Evolutionary conservation across 345 rosid species (phyloP).

Genomic region (Populus nigra): DNA sequence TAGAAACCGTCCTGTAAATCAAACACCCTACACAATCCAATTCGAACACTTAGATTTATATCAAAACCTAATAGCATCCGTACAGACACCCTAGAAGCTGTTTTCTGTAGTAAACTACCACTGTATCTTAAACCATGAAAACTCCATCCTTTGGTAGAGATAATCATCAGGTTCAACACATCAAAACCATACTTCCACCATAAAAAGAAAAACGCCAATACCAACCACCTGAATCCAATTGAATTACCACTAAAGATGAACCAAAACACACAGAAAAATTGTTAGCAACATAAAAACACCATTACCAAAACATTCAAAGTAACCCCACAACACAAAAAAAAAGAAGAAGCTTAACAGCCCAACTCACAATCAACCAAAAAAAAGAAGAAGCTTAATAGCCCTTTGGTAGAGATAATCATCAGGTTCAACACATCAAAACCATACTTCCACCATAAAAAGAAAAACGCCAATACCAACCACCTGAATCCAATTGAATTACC

Average conservation of each 20-base stretch:
- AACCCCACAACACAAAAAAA: conserved; percentile 3
- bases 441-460: no score
- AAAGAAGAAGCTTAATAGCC: no score
- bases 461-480: no score
- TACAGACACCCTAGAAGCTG: not conserved
- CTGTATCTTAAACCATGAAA: not conserved
- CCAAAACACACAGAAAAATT: not conserved
- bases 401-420: no score
- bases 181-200: not conserved
- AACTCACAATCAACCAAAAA: no score
- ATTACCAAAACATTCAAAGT: not conserved
- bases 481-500: no score
- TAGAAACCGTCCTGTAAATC: not conserved
- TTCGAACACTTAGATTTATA: not conserved
- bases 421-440: no score
- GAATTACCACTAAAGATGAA: not conserved
- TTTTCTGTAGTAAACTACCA: not conserved
- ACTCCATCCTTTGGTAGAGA: not conserved
- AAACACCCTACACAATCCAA: not conserved
- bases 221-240: not conserved
- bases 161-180: not conserved
- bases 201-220: not conserved
- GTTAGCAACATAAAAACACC: not conserved
- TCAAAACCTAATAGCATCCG: not conserved
- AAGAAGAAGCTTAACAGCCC: not conserved